Conservation (phyloP, 179 eudicot species). For the Patellifolia procumbens region DNA sequence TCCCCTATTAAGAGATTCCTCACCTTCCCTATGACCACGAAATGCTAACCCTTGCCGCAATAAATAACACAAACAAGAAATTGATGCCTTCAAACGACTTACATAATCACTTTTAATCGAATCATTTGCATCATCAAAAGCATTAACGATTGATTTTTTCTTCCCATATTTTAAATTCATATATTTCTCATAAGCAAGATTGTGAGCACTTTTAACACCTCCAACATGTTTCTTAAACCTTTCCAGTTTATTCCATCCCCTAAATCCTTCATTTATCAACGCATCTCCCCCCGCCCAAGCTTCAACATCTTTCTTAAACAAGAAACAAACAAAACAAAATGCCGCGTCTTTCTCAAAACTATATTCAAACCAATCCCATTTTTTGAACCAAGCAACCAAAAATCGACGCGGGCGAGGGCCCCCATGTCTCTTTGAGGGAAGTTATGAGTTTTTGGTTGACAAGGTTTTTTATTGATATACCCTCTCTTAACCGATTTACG, state of each 20-base stretch:
- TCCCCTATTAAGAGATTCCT: background rate
- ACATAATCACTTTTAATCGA: background rate
- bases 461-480: no score
- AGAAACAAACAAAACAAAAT: background rate
- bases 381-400: background rate
- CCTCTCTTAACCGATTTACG: no score
- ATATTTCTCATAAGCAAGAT: background rate
- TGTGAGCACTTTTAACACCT: background rate
- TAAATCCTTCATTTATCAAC: constrained; percentile 10
- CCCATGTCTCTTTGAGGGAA: no score
- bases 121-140: background rate
- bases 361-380: background rate
- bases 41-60: background rate
- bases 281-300: background rate
- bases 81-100: background rate
- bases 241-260: background rate
- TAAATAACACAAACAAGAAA: background rate
- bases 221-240: constrained; percentile 4
- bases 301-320: background rate
- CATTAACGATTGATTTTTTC: background rate
- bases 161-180: background rate
- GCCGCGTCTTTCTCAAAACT: background rate
- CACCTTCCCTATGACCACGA: background rate
- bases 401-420: background rate
- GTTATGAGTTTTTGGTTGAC: no score